Evolutionary conservation across 2,329 filamentous ascomycete species (phyloP).

Genomic region (Colletotrichum abscissum): DNA sequence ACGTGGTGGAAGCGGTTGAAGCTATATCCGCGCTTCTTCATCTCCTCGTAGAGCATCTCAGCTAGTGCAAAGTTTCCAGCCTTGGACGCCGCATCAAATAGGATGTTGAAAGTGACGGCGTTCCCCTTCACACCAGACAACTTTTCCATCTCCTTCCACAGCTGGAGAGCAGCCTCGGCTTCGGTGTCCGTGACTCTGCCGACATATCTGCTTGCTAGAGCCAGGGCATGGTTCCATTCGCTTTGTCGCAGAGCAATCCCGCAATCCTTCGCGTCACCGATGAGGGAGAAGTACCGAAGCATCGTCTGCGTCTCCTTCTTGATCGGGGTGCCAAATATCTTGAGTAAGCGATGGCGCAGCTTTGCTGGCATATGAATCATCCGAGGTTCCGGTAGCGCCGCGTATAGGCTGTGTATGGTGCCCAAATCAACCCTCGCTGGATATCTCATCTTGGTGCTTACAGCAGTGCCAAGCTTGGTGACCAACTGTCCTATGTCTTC

Average conservation of each 20-base stretch:
- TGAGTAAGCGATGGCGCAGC: conserved; percentile 73
- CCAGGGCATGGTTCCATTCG: conserved; percentile 88
- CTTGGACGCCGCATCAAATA: conserved; percentile 90
- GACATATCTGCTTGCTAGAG: conserved; percentile 81
- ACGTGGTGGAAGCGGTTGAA: conserved; percentile 86
- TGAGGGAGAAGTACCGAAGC: conserved; percentile 83
- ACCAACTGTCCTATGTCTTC: conserved; percentile 50
- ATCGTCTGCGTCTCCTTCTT: conserved; percentile 70
- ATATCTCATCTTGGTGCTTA: conserved; percentile 55
- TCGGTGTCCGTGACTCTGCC: conserved; percentile 67
- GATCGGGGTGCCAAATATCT: conserved; percentile 73
- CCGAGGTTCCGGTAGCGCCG: conserved; percentile 61
- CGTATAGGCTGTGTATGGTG: conserved; percentile 61
- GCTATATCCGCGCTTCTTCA: conserved; percentile 74
- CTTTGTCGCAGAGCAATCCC: conserved; percentile 73
- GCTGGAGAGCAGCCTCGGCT: conserved; percentile 74
- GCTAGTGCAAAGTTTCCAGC: conserved; percentile 86
- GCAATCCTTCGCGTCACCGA: conserved; percentile 85
- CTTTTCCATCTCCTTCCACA: conserved; percentile 93
- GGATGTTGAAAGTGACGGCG: conserved; percentile 89
- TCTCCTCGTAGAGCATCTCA: conserved; percentile 86
- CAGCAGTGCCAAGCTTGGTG: conserved; percentile 51
- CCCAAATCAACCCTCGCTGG: conserved; percentile 54
- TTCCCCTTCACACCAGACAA: conserved; percentile 73
- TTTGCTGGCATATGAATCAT: conserved; percentile 61